phyloP scores from a whole-genome alignment of 345 rosid genomes.

The Schrenkiella parvula region DNA sequence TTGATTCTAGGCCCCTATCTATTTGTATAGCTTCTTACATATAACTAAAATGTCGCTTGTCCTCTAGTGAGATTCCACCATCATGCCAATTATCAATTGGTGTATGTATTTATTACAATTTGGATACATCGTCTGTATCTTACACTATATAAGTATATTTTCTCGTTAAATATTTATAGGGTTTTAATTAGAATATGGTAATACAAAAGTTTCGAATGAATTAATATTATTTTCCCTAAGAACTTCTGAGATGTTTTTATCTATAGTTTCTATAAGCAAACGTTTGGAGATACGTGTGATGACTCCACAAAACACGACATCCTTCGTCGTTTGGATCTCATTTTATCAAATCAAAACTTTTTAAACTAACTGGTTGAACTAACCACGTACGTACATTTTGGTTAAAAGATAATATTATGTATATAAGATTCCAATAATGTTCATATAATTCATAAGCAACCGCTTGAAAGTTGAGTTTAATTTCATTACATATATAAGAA shows the following conservation, averaged over 20 bases:
- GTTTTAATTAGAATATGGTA: not conserved
- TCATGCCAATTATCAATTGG: conserved; percentile 18
- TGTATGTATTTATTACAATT: conserved; percentile 19
- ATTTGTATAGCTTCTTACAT: conserved; percentile 18
- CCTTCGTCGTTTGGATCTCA: not conserved
- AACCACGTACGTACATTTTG: not conserved
- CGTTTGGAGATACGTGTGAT: not conserved
- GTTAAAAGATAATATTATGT: not conserved
- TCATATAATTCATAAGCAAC: not conserved
- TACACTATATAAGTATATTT: not conserved
- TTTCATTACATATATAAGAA: conserved; percentile 2
- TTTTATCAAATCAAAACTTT: not conserved
- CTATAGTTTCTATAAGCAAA: not conserved
- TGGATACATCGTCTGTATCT: not conserved
- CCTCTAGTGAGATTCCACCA: conserved; percentile 5
- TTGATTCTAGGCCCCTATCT: conserved; percentile 1
- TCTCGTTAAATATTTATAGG: not conserved
- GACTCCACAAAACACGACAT: not conserved
- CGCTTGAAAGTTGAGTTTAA: not conserved
- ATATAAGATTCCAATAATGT: not conserved
- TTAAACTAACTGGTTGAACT: not conserved
- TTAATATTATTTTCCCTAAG: not conserved
- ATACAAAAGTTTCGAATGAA: not conserved
- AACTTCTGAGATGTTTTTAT: not conserved
- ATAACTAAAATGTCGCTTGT: conserved; percentile 4